phyloP scores from a whole-genome alignment of 768 basidiomycete genomes.

The Tylopilus felleus region DNA sequence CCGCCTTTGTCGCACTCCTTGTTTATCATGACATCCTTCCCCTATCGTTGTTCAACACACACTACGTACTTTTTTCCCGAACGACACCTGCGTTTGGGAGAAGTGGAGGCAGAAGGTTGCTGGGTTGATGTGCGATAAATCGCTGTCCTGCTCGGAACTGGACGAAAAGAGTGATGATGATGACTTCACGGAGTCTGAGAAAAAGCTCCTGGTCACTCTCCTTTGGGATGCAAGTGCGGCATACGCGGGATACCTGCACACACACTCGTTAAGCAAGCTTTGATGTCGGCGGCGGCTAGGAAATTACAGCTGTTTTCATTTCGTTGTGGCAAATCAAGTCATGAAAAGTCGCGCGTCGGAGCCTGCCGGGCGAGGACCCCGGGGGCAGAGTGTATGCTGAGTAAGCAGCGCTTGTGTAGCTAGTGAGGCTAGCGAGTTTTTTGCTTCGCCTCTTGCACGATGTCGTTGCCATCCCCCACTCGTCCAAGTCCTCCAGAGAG shows the following conservation, averaged over 20 bases:
- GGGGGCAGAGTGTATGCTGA: no score
- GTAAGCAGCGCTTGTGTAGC: no score
- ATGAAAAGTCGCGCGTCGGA: no score
- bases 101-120: conserved; percentile 20
- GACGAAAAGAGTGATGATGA: not conserved
- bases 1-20: conserved; percentile 13
- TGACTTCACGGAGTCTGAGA: not conserved
- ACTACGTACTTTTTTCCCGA: conserved; percentile 13
- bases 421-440: no score
- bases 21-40: conserved; percentile 9
- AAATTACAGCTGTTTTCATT: no score
- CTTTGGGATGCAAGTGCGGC: conserved; percentile 17
- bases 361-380: no score
- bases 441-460: no score
- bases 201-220: conserved; percentile 11
- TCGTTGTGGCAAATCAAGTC: no score
- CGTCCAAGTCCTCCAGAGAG: no score
- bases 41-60: conserved; percentile 1
- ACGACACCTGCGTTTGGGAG: conserved; percentile 22
- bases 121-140: conserved; percentile 7
- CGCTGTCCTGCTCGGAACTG: not conserved
- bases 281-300: no score
- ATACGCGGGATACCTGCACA: conserved; percentile 7
- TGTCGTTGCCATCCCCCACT: no score
- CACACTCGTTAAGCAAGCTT: no score